These are phyloP conservation scores for Cyclotella sp. DNA, from an alignment of 108 stramenopile genomes.

Conservation along the genomic window DNA sequence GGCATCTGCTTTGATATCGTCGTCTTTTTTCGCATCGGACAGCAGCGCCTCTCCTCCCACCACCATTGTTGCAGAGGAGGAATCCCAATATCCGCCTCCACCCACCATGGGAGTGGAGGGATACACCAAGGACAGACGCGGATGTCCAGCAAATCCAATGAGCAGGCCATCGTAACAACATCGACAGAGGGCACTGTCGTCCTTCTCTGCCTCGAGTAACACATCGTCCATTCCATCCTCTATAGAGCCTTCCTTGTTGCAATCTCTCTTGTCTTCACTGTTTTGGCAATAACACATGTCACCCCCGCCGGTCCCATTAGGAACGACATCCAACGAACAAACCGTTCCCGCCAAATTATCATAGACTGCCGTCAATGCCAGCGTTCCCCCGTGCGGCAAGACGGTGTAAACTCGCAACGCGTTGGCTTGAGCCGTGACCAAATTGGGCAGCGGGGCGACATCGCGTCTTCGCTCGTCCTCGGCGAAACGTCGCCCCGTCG, in stretches of 20 bases:
- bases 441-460: conserved; percentile 59
- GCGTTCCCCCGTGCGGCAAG: conserved; percentile 58
- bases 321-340: conserved; percentile 62
- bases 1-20: background rate
- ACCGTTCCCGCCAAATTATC: conserved; percentile 78
- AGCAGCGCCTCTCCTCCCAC: background rate
- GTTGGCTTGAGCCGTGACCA: conserved; percentile 84
- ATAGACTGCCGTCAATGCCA: conserved; percentile 62
- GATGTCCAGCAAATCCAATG: conserved; percentile 82
- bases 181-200: conserved; percentile 15
- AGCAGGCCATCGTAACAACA: conserved; percentile 58
- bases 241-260: background rate
- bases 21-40: background rate
- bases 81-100: conserved; percentile 19
- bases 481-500: background rate
- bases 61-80: conserved; percentile 3
- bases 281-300: background rate
- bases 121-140: conserved; percentile 68
- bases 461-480: conserved; percentile 10
- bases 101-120: conserved; percentile 49
- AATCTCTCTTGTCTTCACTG: background rate
- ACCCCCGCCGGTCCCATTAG: conserved; percentile 39
- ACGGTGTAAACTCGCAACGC: conserved; percentile 70
- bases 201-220: background rate
- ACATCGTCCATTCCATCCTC: conserved; percentile 21